Conservation (phyloP, 495 filamentous ascomycete genomes). For the Sordaria brevicollis region DNA sequence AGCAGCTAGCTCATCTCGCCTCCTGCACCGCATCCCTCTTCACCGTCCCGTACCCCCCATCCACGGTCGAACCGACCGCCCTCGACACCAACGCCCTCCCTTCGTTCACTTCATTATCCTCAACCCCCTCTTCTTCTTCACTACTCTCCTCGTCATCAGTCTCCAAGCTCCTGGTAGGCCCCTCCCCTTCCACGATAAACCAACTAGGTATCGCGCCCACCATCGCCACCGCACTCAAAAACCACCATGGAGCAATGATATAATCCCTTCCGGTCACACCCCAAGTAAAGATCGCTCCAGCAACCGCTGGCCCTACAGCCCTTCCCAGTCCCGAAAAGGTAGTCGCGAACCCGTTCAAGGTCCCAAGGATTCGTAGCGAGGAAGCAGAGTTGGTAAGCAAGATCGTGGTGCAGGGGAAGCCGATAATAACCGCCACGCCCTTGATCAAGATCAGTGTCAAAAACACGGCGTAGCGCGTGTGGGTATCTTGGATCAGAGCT, state of each 20-base stretch:
- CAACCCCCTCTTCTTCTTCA: neutral
- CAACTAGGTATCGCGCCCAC: slow-evolving; percentile 57
- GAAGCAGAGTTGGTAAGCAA: slow-evolving; percentile 78
- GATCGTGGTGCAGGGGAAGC: slow-evolving; percentile 82
- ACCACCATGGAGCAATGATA: slow-evolving; percentile 72
- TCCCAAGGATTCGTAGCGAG: slow-evolving; percentile 67
- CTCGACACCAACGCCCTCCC: neutral
- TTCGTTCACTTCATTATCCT: neutral
- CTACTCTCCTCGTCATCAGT: slow-evolving; percentile 14
- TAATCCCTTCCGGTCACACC: slow-evolving; percentile 57
- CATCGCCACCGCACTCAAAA: slow-evolving; percentile 46
- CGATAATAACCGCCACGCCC: slow-evolving; percentile 61
- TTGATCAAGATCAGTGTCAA: slow-evolving; percentile 55
- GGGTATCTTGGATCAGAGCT: slow-evolving; percentile 42
- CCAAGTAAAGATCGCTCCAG: slow-evolving; percentile 54
- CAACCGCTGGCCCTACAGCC: slow-evolving; percentile 62
- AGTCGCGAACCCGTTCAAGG: slow-evolving; percentile 81
- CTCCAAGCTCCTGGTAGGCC: slow-evolving; percentile 38
- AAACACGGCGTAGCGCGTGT: slow-evolving; percentile 34
- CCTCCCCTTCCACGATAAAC: slow-evolving; percentile 66
- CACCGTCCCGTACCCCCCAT: neutral
- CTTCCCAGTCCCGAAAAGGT: slow-evolving; percentile 68
- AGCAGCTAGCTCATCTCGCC: neutral
- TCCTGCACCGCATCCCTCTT: neutral
- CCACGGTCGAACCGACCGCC: neutral